A percentile compares a stretch with the other conserved stretches of the same genome.
These are phyloP conservation scores for Aureobasidium pullulans DNA, from an alignment of 2,329 filamentous ascomycete species.

Conservation along the genomic window DNA sequence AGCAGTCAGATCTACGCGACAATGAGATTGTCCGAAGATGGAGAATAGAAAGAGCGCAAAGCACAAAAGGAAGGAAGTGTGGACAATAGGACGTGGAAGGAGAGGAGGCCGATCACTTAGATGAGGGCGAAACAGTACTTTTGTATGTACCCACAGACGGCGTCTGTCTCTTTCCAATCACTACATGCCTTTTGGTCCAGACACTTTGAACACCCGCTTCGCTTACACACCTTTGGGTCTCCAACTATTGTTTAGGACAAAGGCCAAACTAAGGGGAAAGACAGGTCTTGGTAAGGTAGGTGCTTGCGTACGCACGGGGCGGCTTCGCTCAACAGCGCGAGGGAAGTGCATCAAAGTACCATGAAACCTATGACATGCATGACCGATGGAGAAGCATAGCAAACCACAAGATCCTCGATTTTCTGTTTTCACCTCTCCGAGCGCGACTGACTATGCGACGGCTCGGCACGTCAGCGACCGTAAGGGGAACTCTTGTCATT, in stretches of 20 bases:
- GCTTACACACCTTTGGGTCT: not conserved
- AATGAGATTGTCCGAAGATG: not conserved
- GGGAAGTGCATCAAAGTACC: not conserved
- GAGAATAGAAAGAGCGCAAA: constrained; percentile 1
- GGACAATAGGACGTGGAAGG: not conserved
- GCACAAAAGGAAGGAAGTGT: not conserved
- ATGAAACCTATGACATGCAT: not conserved
- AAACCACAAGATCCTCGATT: not conserved
- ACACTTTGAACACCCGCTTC: constrained; percentile 5
- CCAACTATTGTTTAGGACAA: not conserved
- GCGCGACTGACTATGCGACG: not conserved
- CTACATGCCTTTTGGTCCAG: not conserved
- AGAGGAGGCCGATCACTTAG: not conserved
- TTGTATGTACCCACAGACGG: constrained; percentile 1
- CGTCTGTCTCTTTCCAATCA: not conserved
- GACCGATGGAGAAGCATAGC: not conserved
- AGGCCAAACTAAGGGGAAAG: not conserved
- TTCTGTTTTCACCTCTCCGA: not conserved
- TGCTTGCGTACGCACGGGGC: not conserved
- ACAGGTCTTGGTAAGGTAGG: constrained; percentile 2
- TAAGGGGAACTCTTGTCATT: not conserved
- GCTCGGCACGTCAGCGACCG: constrained; percentile 1
- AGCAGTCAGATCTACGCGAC: constrained; percentile 2
- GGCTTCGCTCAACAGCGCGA: not conserved
- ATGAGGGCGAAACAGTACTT: not conserved